Conservation (phyloP, 2,329 filamentous ascomycete species). For the Penicillium sp. region DNA sequence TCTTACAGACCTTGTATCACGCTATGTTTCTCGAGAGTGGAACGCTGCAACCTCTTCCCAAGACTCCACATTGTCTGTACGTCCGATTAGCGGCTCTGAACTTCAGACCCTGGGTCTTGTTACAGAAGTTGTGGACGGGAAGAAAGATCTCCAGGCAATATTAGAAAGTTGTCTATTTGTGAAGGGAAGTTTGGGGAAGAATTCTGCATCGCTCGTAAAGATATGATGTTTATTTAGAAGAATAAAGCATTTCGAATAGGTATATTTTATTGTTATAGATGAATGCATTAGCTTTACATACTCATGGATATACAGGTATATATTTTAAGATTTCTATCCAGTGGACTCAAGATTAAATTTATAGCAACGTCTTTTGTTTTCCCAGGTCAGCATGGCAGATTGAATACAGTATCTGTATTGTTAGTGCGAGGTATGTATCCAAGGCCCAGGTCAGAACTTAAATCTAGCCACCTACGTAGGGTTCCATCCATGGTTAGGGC, state of each 20-base stretch:
- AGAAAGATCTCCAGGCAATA: slow-evolving; percentile 7
- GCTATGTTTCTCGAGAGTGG: slow-evolving; percentile 39
- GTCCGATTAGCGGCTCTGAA: slow-evolving; percentile 25
- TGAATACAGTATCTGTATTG: no score
- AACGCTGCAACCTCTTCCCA: slow-evolving; percentile 32
- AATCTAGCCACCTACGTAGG: no score
- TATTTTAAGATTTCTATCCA: no score
- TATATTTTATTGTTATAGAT: neutral
- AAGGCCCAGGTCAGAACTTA: no score
- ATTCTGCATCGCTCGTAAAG: neutral
- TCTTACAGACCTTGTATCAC: slow-evolving; percentile 38
- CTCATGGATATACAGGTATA: neutral
- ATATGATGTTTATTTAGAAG: neutral
- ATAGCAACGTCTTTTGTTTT: no score
- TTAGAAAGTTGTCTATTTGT: slow-evolving; percentile 4
- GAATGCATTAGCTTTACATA: neutral
- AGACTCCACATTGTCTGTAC: slow-evolving; percentile 37
- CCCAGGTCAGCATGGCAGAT: no score
- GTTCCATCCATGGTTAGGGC: no score
- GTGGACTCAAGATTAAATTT: no score
- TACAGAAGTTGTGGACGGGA: slow-evolving; percentile 19
- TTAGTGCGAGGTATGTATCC: no score
- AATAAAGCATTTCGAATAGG: neutral
- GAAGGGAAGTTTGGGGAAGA: neutral
- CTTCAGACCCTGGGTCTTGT: slow-evolving; percentile 24